phyloP scores from a whole-genome alignment of 2,329 filamentous ascomycete species.

The Paracoccidioides brasiliensis region DNA sequence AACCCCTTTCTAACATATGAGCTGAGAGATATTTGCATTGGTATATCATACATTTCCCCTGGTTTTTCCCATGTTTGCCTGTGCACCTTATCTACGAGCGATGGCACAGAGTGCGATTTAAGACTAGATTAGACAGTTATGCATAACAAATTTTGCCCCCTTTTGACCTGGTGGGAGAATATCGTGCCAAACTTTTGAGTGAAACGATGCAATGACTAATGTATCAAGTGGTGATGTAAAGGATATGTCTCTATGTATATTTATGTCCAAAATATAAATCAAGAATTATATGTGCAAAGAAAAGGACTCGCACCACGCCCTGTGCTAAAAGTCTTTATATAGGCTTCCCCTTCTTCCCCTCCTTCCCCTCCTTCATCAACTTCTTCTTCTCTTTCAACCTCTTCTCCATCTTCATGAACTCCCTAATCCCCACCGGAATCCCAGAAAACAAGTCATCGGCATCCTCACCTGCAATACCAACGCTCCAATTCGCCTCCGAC shows the following conservation, averaged over 20 bases:
- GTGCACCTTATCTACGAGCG: no score
- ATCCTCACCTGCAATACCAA: conserved; percentile 22
- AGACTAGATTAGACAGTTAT: background rate
- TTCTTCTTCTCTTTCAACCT: conserved; percentile 63
- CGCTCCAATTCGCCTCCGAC: conserved; percentile 54
- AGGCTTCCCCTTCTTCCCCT: background rate
- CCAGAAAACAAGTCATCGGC: conserved; percentile 57
- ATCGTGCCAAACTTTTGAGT: background rate
- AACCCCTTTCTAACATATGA: no score
- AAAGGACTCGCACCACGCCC: background rate
- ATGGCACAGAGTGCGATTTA: background rate
- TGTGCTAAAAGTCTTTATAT: background rate
- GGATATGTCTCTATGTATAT: background rate
- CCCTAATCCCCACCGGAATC: conserved; percentile 82
- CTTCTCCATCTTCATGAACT: conserved; percentile 98
- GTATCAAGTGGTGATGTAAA: background rate
- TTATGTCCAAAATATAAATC: background rate
- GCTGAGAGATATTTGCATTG: no score
- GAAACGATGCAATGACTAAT: background rate
- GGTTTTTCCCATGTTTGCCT: no score
- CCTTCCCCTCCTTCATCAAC: conserved; percentile 32
- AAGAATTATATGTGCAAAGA: background rate
- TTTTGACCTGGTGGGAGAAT: background rate
- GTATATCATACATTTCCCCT: no score
- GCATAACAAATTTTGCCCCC: background rate